Evolutionary conservation across 176 grass and related monocot genomes (phyloP).

Genomic region (Lolium rigidum): DNA sequence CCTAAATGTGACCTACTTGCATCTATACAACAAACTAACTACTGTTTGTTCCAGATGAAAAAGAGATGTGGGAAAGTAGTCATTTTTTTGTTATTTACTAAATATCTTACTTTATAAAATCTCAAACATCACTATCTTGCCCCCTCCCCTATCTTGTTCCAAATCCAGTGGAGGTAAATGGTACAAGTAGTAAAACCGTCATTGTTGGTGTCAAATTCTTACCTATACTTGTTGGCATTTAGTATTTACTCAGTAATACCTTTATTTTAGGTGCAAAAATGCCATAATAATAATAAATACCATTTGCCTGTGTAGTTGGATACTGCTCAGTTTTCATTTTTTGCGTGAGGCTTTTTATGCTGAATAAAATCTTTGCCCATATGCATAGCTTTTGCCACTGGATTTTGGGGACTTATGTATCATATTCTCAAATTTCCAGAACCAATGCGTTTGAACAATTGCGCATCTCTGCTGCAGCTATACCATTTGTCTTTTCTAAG

Average conservation of each 20-base stretch:
- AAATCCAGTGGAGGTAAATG: background rate
- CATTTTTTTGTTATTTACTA: background rate
- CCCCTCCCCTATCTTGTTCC: background rate
- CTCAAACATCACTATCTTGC: constrained; percentile 11
- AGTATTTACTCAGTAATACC: constrained; percentile 15
- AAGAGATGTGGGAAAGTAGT: constrained; percentile 11
- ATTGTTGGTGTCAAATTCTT: background rate
- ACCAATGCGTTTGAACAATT: constrained; percentile 4
- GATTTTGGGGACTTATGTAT: constrained; percentile 1
- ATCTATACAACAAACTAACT: background rate
- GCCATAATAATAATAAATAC: background rate
- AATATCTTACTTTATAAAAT: constrained; percentile 13
- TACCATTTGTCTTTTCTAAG: background rate
- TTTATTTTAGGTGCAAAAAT: constrained; percentile 20
- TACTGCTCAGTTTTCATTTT: background rate
- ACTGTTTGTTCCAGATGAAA: background rate
- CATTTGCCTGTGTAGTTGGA: constrained; percentile 4
- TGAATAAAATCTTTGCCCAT: constrained; percentile 16
- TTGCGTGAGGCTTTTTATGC: constrained; percentile 2
- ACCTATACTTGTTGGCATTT: background rate
- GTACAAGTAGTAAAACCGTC: background rate
- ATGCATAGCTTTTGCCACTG: background rate
- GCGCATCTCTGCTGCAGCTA: background rate
- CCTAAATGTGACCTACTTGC: too few relatives aligned
- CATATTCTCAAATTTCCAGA: background rate